Percentiles rank a stretch among this genome's conserved stretches.
Evolutionary conservation across 2,329 filamentous ascomycete species (phyloP).

Genomic region (Aspergillus luchuensis): DNA sequence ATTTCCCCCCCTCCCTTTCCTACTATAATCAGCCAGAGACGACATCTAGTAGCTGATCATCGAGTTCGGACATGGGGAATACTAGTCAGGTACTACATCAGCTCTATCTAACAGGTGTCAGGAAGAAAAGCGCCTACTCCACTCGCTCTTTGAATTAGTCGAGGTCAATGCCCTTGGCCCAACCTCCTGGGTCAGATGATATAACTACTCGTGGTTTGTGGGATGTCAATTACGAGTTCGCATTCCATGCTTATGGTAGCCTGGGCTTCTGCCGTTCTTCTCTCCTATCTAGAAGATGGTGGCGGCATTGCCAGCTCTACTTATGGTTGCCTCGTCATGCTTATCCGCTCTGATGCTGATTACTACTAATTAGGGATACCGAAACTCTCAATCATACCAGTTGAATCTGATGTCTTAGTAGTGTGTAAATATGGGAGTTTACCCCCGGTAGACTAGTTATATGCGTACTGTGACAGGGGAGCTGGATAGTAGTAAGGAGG

Average conservation of each 20-base stretch:
- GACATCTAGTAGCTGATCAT: not conserved
- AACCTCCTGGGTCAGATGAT: constrained; percentile 20
- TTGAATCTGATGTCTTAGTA: not conserved
- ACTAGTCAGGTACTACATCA: constrained; percentile 10
- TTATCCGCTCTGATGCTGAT: not conserved
- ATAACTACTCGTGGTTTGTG: constrained; percentile 6
- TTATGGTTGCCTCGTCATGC: constrained; percentile 9
- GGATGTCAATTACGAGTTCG: not conserved
- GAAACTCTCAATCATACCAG: not conserved
- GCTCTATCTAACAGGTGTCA: constrained; percentile 3
- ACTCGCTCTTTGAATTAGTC: constrained; percentile 10
- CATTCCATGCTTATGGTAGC: not conserved
- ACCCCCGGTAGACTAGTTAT: not conserved
- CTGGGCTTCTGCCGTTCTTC: not conserved
- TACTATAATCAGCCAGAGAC: constrained; percentile 1
- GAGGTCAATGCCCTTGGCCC: constrained; percentile 13
- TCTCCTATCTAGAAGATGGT: not conserved
- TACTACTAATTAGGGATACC: not conserved
- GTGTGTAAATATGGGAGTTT: too few species aligned
- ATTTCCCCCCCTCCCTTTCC: not conserved
- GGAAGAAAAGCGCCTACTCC: not conserved
- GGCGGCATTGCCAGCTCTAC: not conserved
- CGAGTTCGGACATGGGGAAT: not conserved
- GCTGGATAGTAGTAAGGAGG: too few species aligned
- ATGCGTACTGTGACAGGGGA: too few species aligned